Conservation (phyloP, 2,329 filamentous ascomycete genomes). For the Cercospora janseana region DNA sequence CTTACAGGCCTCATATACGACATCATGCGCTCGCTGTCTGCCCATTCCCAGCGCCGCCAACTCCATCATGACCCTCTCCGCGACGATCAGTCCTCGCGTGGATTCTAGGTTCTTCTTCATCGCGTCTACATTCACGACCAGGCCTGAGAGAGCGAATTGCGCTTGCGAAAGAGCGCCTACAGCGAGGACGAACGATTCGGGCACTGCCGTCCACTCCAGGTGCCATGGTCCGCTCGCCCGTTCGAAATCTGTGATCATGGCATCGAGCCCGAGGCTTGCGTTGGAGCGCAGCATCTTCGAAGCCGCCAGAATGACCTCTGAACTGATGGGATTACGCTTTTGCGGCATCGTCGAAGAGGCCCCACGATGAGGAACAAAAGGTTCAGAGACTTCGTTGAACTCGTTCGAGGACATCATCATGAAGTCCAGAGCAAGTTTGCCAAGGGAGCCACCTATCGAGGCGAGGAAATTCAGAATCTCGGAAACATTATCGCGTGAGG, state of each 20-base stretch:
- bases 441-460: conserved; percentile 31
- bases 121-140: conserved; percentile 31
- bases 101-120: conserved; percentile 36
- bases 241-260: conserved; percentile 37
- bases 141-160: conserved; percentile 28
- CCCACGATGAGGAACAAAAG: conserved; percentile 54
- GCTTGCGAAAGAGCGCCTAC: conserved; percentile 32
- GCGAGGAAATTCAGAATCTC: conserved; percentile 33
- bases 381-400: conserved; percentile 34
- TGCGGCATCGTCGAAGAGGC: conserved; percentile 59
- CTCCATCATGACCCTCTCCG: conserved; percentile 44
- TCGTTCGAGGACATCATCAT: conserved; percentile 37
- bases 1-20: conserved; percentile 40
- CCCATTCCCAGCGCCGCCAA: conserved; percentile 38
- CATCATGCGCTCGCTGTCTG: conserved; percentile 38
- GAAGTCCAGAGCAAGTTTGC: conserved; percentile 35
- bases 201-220: conserved; percentile 36
- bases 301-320: conserved; percentile 33
- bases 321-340: conserved; percentile 37
- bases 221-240: conserved; percentile 36
- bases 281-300: conserved; percentile 33
- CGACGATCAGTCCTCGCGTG: conserved; percentile 38
- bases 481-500: conserved; percentile 34
- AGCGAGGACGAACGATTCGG: conserved; percentile 33
- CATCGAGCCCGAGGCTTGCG: conserved; percentile 30